These are phyloP conservation scores for Rhizopus stolonifer DNA, from an alignment of 371 early-diverging fungal genomes.

Conservation along the genomic window DNA sequence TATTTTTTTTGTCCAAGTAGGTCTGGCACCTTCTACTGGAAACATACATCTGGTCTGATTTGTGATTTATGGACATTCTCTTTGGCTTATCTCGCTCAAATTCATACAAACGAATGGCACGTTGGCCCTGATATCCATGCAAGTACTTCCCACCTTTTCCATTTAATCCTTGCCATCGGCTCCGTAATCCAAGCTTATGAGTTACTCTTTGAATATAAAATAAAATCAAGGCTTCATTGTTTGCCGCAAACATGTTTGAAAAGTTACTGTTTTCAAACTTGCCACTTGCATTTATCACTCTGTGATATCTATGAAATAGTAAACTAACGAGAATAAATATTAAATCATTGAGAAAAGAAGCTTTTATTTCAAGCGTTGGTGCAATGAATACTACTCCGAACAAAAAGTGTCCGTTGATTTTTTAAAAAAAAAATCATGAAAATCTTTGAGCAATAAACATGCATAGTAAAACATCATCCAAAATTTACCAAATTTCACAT, in stretches of 20 bases:
- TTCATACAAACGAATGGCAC: conserved; percentile 1
- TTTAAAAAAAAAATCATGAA: too few species aligned
- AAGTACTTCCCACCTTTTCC: conserved; percentile 1
- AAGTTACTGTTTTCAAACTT: conserved; percentile 1
- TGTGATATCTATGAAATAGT: conserved; percentile 1
- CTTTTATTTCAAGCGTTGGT: conserved; percentile 1
- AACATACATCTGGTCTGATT: conserved; percentile 1
- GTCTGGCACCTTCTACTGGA: conserved; percentile 1
- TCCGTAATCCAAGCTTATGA: conserved; percentile 1
- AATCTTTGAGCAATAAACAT: too few species aligned
- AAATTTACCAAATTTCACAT: too few species aligned
- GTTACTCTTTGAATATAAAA: conserved; percentile 1
- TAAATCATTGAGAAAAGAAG: conserved; percentile 1
- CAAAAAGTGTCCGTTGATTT: too few species aligned
- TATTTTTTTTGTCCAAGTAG: conserved; percentile 1
- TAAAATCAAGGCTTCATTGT: conserved; percentile 1
- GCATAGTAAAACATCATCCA: too few species aligned
- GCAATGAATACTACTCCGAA: conserved; percentile 1
- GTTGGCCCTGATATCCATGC: conserved; percentile 1
- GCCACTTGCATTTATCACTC: conserved; percentile 1
- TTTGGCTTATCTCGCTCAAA: conserved; percentile 1
- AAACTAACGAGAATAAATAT: conserved; percentile 1
- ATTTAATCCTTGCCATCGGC: conserved; percentile 1
- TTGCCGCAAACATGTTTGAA: conserved; percentile 1
- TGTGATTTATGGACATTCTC: conserved; percentile 1